A percentile compares a stretch with the other conserved stretches of the same genome.
Evolutionary conservation across 306 rosid genomes (phyloP).

Genomic region (Hippophae gyantsensis): DNA sequence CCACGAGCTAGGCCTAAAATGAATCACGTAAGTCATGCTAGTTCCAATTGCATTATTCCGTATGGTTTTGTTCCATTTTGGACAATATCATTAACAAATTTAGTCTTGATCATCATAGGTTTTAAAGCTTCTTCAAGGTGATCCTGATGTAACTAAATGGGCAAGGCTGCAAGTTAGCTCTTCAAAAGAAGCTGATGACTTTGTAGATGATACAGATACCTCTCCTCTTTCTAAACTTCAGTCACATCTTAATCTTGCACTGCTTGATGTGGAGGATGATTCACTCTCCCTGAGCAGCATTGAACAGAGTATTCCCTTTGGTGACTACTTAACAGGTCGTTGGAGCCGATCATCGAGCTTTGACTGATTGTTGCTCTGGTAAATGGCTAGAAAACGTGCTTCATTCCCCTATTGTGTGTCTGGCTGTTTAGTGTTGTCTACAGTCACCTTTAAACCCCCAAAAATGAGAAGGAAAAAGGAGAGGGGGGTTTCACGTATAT

Average conservation of each 20-base stretch:
- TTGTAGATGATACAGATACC: constrained; percentile 42
- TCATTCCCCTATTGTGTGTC: constrained; percentile 11
- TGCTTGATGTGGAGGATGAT: constrained; percentile 89
- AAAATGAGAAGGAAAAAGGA: background rate
- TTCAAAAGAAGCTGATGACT: constrained; percentile 35
- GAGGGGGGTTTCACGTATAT: background rate
- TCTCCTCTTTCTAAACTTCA: constrained; percentile 60
- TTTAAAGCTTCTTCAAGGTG: constrained; percentile 77
- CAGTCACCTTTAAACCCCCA: constrained; percentile 4
- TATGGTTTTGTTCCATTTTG: background rate
- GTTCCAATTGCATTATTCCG: background rate
- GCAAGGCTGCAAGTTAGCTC: constrained; percentile 59
- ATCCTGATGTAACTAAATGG: constrained; percentile 58
- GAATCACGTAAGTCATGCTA: constrained; percentile 54
- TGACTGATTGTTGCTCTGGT: constrained; percentile 34
- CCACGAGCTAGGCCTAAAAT: constrained; percentile 92
- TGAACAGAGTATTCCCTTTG: constrained; percentile 63
- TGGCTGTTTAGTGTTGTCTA: constrained; percentile 38
- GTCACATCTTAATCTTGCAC: constrained; percentile 83
- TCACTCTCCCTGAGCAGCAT: constrained; percentile 79
- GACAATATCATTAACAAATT: background rate
- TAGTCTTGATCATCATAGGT: constrained; percentile 42
- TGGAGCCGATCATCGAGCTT: constrained; percentile 96
- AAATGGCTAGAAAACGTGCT: constrained; percentile 1
- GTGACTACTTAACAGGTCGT: constrained; percentile 79